Evolutionary conservation across 164 flowering plant genomes (phyloP).

Genomic region (Warburgia ugandensis): DNA sequence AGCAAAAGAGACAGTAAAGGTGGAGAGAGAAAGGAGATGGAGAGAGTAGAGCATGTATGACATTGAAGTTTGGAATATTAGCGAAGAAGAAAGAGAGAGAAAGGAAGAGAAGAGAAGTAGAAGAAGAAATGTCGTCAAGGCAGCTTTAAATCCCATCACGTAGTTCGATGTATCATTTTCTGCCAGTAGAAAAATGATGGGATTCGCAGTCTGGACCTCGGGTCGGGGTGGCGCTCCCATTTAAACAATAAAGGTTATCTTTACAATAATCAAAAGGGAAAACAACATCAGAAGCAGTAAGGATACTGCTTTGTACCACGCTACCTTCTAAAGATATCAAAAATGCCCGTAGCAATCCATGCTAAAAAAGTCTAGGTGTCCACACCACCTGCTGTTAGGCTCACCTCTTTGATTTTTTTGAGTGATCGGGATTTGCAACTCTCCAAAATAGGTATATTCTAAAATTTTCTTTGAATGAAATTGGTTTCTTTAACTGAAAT

Average conservation of each 20-base stretch:
- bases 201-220: constrained; percentile 26
- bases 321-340: too few species aligned
- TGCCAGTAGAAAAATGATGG: constrained; percentile 37
- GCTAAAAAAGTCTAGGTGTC: too few species aligned
- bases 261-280: not conserved
- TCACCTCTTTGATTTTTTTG: too few species aligned
- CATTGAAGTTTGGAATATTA: constrained; percentile 40
- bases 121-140: constrained; percentile 36
- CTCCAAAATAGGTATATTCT: too few species aligned
- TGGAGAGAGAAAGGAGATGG: constrained; percentile 6
- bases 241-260: constrained; percentile 31
- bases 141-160: constrained; percentile 72
- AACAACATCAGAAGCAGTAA: too few species aligned
- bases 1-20: constrained; percentile 19
- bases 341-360: too few species aligned
- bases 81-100: constrained; percentile 20
- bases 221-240: too few species aligned
- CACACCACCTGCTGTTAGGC: too few species aligned
- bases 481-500: too few species aligned
- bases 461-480: too few species aligned
- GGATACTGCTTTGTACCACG: too few species aligned
- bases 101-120: constrained; percentile 19
- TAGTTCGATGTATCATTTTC: constrained; percentile 46
- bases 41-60: constrained; percentile 11
- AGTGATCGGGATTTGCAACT: too few species aligned